These are phyloP conservation scores for Hyparrhenia diplandra DNA, from an alignment of 176 grass and related monocot species.

Conservation along the genomic window DNA sequence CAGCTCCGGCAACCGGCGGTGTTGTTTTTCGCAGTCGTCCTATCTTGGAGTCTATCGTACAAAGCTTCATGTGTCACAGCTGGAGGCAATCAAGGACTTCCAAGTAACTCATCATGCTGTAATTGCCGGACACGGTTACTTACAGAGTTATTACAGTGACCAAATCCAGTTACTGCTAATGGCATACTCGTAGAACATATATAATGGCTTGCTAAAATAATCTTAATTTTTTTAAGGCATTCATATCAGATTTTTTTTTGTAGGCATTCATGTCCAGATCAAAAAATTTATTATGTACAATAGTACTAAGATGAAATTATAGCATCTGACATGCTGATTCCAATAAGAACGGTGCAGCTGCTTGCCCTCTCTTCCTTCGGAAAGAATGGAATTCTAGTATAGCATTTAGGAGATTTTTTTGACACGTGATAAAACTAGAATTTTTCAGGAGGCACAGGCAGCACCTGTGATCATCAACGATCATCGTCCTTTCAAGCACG, in stretches of 20 bases:
- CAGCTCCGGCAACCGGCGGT: background rate
- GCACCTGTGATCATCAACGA: background rate
- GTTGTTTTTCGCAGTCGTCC: background rate
- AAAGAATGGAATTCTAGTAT: too few relatives aligned
- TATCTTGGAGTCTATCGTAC: background rate
- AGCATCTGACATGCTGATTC: background rate
- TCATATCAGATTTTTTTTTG: too few relatives aligned
- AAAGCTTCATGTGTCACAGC: background rate
- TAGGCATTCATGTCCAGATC: background rate
- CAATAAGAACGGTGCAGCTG: too few relatives aligned
- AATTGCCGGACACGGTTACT: background rate
- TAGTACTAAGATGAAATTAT: background rate
- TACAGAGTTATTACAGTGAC: background rate
- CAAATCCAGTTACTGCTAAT: background rate
- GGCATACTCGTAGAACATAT: background rate
- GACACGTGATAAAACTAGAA: too few relatives aligned
- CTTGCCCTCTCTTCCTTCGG: too few relatives aligned
- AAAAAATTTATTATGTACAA: background rate
- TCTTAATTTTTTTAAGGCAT: too few relatives aligned
- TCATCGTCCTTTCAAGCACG: background rate
- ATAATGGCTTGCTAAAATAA: too few relatives aligned
- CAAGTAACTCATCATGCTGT: background rate
- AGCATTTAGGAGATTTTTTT: too few relatives aligned
- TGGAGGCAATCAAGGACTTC: background rate
- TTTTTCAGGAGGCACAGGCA: background rate